A percentile compares a stretch with the other conserved stretches of the same genome.
Conservation (phyloP, 139 green algal species). For the Coelastrella sp. region DNA sequence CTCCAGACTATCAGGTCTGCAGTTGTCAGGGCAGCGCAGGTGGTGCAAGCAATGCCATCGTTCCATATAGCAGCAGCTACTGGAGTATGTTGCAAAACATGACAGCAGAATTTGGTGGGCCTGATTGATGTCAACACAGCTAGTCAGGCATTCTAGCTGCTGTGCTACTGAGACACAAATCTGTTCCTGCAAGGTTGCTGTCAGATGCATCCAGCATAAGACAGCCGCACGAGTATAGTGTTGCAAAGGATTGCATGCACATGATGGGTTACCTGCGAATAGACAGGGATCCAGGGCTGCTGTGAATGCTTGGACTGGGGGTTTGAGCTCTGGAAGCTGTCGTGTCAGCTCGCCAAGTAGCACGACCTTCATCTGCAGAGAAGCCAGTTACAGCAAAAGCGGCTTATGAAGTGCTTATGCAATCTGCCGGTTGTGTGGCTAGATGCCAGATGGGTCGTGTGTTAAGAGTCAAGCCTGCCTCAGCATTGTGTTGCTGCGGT, state of each 20-base stretch:
- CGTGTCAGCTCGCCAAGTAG: not conserved
- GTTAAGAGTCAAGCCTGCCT: too few species aligned
- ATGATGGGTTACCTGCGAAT: slow-evolving; percentile 2
- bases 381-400: not conserved
- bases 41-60: too few species aligned
- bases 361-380: not conserved
- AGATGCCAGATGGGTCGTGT: too few species aligned
- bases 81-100: too few species aligned
- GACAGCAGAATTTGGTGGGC: not conserved
- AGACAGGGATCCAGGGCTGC: not conserved
- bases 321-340: not conserved
- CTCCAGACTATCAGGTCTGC: not conserved
- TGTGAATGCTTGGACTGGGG: not conserved
- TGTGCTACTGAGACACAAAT: too few species aligned
- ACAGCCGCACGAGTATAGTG: too few species aligned
- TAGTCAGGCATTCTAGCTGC: not conserved
- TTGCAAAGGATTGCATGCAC: too few species aligned
- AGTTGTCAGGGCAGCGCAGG: not conserved
- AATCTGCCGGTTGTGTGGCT: too few species aligned
- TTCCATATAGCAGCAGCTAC: too few species aligned
- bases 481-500: too few species aligned
- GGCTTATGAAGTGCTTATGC: too few species aligned
- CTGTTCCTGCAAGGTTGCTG: too few species aligned
- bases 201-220: not conserved
- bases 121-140: not conserved